Conservation (phyloP, 139 green algal species). For the Desmodesmus armatus region DNA sequence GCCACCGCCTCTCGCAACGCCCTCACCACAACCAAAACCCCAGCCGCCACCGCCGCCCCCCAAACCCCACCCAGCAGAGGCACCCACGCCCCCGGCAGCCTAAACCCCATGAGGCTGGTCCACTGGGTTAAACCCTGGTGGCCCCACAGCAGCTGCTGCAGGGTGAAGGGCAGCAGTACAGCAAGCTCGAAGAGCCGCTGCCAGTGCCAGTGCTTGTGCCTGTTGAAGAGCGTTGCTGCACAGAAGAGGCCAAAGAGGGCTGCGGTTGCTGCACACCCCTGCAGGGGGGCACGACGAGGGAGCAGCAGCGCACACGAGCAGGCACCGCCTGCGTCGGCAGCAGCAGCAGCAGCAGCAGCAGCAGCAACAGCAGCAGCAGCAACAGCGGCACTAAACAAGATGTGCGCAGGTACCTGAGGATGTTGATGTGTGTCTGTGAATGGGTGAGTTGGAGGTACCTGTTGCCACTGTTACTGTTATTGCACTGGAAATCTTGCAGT, state of each 20-base stretch:
- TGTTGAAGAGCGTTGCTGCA: constrained; percentile 26
- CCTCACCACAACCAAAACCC: background rate
- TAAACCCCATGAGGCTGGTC: background rate
- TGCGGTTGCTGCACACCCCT: constrained; percentile 24
- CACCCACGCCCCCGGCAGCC: constrained; percentile 32
- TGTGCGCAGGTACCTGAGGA: too few relatives aligned
- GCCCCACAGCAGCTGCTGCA: constrained; percentile 28
- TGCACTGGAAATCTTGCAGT: too few relatives aligned
- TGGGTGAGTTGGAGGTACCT: too few relatives aligned
- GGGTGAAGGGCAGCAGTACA: constrained; percentile 34
- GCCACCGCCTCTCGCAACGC: background rate
- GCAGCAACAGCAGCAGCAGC: background rate
- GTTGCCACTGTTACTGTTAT: too few relatives aligned
- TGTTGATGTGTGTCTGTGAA: too few relatives aligned
- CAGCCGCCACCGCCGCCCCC: constrained; percentile 26
- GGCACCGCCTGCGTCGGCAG: constrained; percentile 8
- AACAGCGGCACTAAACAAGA: background rate
- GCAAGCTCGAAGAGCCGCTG: constrained; percentile 42
- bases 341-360: background rate
- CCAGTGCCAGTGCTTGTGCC: constrained; percentile 45
- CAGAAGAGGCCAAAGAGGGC: constrained; percentile 33
- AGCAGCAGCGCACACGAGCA: background rate
- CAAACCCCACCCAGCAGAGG: constrained; percentile 26
- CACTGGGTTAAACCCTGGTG: constrained; percentile 28
- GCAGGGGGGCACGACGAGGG: constrained; percentile 1